Evolutionary conservation across 179 eudicot species (phyloP), one percentile per base, ranked within the genome.

Genomic region (Beta macrorhiza): DNA sequence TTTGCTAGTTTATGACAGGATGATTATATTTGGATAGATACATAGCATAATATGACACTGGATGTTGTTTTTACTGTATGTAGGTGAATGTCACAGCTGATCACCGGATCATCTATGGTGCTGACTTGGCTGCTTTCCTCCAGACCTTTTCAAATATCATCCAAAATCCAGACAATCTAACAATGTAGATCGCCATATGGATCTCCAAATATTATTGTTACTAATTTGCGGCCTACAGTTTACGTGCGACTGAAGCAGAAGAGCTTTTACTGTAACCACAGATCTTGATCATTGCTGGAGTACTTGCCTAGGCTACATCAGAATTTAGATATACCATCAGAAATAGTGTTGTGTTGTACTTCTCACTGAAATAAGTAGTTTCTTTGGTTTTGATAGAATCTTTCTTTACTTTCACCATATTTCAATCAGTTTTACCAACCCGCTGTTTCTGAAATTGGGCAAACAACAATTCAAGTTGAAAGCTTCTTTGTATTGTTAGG

Each of bases 71-170:
- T 70, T 19, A 20, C 42, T 62, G 75, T 68, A 37, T 86, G 70
- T 86, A 93, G 98, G 99, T 95, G 86, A 95, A 95, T 82, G 99
- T 95, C 61, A 95, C 98, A 72, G 99, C 99, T 69, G 99, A 95
- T 85, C 98, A 95, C 85, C 88, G 98, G 68, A 83, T 93, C 79
- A 84, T 95, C 78, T 95, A 95, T 78, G 98, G 98, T 6, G 99
- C 98, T 68, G 98, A 96, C 86, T 88, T 96, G 91, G 97, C 99
- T 70, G 98, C 94, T 74, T 96, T 96, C 93, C 93, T 96, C 80
- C 93, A 96, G 85, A 94, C 99, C 81, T 96, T 96, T 85, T 82
- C 99, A 68, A 96, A 92, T 86, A 96, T 96, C 72, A 76, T 94
- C 76, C 88, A 91, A 87, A 90, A 88, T 78, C 99, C 99, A 47